These are phyloP conservation scores for Didymella keratinophila DNA, from an alignment of 2,329 filamentous ascomycete species.

Conservation along the genomic window DNA sequence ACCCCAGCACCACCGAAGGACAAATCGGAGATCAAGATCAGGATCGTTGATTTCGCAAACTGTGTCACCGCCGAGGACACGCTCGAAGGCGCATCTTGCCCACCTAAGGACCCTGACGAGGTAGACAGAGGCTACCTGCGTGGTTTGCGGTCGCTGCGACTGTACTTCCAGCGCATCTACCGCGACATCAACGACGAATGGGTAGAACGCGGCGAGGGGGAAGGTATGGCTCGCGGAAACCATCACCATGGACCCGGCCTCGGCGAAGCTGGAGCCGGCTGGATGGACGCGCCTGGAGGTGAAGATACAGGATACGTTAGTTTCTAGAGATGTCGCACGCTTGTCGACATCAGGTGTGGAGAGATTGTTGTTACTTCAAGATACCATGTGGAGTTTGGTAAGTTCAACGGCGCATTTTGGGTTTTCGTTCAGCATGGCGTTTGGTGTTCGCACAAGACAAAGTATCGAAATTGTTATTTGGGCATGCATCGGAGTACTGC, in stretches of 20 bases:
- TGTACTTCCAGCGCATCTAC: slow-evolving; percentile 89
- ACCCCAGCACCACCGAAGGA: slow-evolving; percentile 32
- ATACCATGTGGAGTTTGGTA: slow-evolving; percentile 11
- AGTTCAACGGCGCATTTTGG: slow-evolving; percentile 10
- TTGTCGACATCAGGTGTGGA: background rate
- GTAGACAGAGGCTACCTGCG: slow-evolving; percentile 90
- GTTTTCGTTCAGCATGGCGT: slow-evolving; percentile 16
- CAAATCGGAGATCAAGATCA: slow-evolving; percentile 76
- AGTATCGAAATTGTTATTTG: slow-evolving; percentile 16
- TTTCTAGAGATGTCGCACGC: slow-evolving; percentile 30
- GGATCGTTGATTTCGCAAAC: slow-evolving; percentile 98
- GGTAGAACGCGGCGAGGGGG: slow-evolving; percentile 54
- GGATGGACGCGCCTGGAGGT: slow-evolving; percentile 46
- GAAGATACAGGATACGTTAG: slow-evolving; percentile 51
- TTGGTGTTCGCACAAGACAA: slow-evolving; percentile 23
- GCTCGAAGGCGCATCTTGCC: slow-evolving; percentile 69
- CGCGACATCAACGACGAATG: slow-evolving; percentile 69
- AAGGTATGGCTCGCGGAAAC: slow-evolving; percentile 47
- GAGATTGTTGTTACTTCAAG: slow-evolving; percentile 5
- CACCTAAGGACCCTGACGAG: slow-evolving; percentile 79
- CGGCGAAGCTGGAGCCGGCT: slow-evolving; percentile 42
- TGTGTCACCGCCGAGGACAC: slow-evolving; percentile 87
- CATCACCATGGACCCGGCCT: slow-evolving; percentile 45
- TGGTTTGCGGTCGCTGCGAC: slow-evolving; percentile 77
- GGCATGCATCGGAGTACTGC: slow-evolving; percentile 19